A percentile compares a stretch with the other conserved stretches of the same genome.
phyloP scores from a whole-genome alignment of 2,329 filamentous ascomycete species.

The Arthroderma uncinatum region DNA sequence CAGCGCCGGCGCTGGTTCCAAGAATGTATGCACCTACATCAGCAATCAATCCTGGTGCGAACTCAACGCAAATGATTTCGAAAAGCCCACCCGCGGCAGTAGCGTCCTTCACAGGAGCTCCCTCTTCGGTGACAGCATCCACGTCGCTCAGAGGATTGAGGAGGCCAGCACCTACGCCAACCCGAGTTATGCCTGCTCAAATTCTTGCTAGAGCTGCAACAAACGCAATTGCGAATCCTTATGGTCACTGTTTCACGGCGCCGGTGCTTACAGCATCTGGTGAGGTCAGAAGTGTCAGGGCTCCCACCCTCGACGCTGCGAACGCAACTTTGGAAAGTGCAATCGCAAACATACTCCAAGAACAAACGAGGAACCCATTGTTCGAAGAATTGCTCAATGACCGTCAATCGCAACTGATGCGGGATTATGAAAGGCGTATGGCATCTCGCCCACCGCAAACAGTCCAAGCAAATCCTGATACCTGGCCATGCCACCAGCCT shows the following conservation, averaged over 20 bases:
- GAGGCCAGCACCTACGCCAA: neutral
- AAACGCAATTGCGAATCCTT: neutral
- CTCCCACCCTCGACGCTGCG: neutral
- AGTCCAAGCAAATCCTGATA: neutral
- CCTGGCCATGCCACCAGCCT: no score
- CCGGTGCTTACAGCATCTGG: neutral
- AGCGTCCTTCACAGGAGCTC: neutral
- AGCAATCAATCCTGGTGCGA: neutral
- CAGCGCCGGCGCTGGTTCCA: neutral
- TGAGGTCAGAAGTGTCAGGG: neutral
- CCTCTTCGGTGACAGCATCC: neutral
- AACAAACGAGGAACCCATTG: no score
- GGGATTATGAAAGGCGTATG: neutral
- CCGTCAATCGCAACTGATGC: neutral
- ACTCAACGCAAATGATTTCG: neutral
- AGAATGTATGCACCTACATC: neutral
- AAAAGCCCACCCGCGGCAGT: neutral
- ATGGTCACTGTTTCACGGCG: neutral
- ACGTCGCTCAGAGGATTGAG: neutral
- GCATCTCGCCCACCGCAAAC: neutral
- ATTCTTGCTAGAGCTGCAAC: neutral
- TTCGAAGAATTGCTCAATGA: neutral
- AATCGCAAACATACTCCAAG: neutral
- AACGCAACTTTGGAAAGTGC: neutral
- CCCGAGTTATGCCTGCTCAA: neutral